Evolutionary conservation across 208 protist genomes (phyloP).

Genomic region (Wallacemonas sp.): DNA sequence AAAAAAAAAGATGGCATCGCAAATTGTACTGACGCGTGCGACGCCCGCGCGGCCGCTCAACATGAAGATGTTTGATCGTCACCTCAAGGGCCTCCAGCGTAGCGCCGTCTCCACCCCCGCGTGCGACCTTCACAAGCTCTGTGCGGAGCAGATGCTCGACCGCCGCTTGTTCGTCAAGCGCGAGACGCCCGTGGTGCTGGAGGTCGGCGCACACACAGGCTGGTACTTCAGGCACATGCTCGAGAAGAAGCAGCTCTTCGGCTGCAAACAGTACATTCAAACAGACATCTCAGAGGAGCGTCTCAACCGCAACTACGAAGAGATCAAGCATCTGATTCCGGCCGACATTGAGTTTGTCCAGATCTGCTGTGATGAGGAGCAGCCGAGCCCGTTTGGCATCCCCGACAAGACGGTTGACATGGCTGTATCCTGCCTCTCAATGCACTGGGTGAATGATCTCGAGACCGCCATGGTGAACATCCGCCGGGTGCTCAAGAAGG

Average conservation of each 20-base stretch:
- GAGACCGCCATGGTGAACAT: constrained; percentile 83
- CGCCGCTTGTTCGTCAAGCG: constrained; percentile 84
- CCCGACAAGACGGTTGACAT: constrained; percentile 88
- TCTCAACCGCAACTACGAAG: constrained; percentile 83
- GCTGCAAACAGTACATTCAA: constrained; percentile 92
- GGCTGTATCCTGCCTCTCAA: constrained; percentile 83
- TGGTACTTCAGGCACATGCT: constrained; percentile 91
- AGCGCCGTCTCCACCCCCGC: constrained; percentile 53
- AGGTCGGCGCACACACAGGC: constrained; percentile 85
- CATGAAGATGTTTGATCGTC: constrained; percentile 81
- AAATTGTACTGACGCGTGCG: constrained; percentile 68
- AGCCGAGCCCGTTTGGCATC: constrained; percentile 69
- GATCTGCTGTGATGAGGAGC: constrained; percentile 89
- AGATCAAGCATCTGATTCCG: constrained; percentile 81
- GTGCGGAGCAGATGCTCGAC: constrained; percentile 84
- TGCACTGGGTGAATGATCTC: constrained; percentile 93
- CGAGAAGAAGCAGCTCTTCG: constrained; percentile 74
- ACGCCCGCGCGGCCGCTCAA: constrained; percentile 56
- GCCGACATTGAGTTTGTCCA: constrained; percentile 87
- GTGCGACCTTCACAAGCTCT: constrained; percentile 85
- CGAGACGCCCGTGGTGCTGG: constrained; percentile 79
- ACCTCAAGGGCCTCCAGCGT: constrained; percentile 80
- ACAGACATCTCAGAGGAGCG: constrained; percentile 87
- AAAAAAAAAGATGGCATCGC: constrained; percentile 60
- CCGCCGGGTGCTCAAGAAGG: constrained; percentile 79